Evolutionary conservation across 805 yeast species (phyloP).

Genomic region (Ascoidea rubescens): DNA sequence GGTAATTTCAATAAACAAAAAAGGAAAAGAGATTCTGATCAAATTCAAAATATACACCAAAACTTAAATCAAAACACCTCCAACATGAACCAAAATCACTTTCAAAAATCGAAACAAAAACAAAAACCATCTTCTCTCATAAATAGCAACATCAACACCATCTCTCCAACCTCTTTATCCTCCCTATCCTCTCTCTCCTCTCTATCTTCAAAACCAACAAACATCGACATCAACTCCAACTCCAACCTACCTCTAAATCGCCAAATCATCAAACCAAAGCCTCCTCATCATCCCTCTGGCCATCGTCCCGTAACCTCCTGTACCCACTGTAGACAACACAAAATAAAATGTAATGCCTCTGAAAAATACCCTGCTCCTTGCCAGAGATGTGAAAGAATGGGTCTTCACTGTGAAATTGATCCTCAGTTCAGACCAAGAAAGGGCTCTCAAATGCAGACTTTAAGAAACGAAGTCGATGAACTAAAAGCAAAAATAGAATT

Average conservation of each 20-base stretch:
- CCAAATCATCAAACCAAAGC: not conserved
- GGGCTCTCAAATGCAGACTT: conserved; percentile 76
- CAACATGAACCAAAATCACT: too few species aligned
- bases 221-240: too few species aligned
- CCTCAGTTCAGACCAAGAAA: conserved; percentile 86
- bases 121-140: too few species aligned
- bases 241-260: not conserved
- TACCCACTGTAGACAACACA: conserved; percentile 89
- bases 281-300: conserved; percentile 25
- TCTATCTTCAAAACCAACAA: too few species aligned
- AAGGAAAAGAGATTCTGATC: too few species aligned
- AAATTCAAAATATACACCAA: too few species aligned
- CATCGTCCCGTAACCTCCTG: conserved; percentile 89
- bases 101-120: too few species aligned
- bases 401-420: conserved; percentile 72
- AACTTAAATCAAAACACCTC: too few species aligned
- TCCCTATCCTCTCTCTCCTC: too few species aligned
- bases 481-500: conserved; percentile 58
- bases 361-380: conserved; percentile 75
- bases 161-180: too few species aligned
- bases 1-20: too few species aligned
- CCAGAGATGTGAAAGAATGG: conserved; percentile 69
- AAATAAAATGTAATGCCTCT: conserved; percentile 84
- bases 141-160: too few species aligned
- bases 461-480: conserved; percentile 77